Conservation (phyloP, 2,329 filamentous ascomycete genomes). For the Purpureocillium lavendulum region DNA sequence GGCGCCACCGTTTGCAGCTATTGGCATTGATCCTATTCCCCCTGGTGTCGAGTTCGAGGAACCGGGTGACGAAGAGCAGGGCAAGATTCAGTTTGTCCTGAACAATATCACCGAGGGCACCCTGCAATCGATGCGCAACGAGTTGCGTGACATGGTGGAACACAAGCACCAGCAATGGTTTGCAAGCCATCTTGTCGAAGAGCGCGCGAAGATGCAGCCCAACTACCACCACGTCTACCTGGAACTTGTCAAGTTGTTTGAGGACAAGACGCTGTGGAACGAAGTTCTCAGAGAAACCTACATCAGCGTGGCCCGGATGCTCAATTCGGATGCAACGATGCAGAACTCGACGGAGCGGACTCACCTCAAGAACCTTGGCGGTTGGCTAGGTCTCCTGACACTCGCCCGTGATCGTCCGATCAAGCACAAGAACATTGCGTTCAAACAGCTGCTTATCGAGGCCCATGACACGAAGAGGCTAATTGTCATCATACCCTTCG, state of each 20-base stretch:
- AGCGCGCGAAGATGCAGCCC: constrained; percentile 92
- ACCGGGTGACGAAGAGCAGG: constrained; percentile 76
- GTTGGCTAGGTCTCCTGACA: constrained; percentile 88
- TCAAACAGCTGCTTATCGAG: constrained; percentile 91
- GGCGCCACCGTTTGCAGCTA: constrained; percentile 65
- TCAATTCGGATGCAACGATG: constrained; percentile 84
- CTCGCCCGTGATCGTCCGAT: constrained; percentile 92
- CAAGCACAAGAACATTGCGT: constrained; percentile 92
- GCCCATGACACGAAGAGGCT: constrained; percentile 88
- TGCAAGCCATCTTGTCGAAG: constrained; percentile 86
- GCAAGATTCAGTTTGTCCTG: constrained; percentile 89
- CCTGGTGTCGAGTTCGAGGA: constrained; percentile 64
- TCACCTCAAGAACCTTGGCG: constrained; percentile 86
- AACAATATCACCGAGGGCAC: constrained; percentile 95
- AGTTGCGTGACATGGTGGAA: constrained; percentile 71
- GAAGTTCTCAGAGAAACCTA: constrained; percentile 94
- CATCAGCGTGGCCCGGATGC: constrained; percentile 71
- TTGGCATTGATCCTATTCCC: constrained; percentile 66
- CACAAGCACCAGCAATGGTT: constrained; percentile 92
- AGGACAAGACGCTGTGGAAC: constrained; percentile 69
- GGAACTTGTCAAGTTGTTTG: constrained; percentile 76
- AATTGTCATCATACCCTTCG: constrained; percentile 90
- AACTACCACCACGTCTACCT: constrained; percentile 95
- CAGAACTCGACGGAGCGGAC: constrained; percentile 76
- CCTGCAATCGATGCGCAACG: constrained; percentile 71